A percentile compares a stretch with the other conserved stretches of the same genome.
phyloP scores from a whole-genome alignment of 2,329 filamentous ascomycete genomes.

The Talaromyces pinophilus region DNA sequence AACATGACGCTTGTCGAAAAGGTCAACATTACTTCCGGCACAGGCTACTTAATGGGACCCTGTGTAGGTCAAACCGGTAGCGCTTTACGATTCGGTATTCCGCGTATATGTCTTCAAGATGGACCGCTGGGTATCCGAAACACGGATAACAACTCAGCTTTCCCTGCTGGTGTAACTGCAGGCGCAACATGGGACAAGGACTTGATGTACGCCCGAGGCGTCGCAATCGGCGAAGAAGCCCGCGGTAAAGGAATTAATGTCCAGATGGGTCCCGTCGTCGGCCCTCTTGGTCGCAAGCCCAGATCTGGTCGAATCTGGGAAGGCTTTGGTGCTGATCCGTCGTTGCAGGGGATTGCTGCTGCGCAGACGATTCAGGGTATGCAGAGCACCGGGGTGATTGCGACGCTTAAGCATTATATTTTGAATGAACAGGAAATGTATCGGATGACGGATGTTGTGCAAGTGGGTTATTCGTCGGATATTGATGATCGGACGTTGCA shows the following conservation, averaged over 20 bases:
- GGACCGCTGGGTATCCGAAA: slow-evolving; percentile 69
- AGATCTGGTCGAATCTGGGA: slow-evolving; percentile 76
- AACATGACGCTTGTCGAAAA: slow-evolving; percentile 81
- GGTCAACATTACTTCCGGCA: slow-evolving; percentile 73
- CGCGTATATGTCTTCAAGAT: slow-evolving; percentile 71
- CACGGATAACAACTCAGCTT: slow-evolving; percentile 74
- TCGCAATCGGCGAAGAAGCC: slow-evolving; percentile 69
- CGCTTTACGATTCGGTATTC: slow-evolving; percentile 68
- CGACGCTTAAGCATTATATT: slow-evolving; percentile 60
- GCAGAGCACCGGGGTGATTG: slow-evolving; percentile 59
- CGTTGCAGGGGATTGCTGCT: slow-evolving; percentile 58
- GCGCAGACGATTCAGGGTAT: slow-evolving; percentile 58
- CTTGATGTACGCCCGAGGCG: slow-evolving; percentile 67
- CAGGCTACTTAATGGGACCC: slow-evolving; percentile 64
- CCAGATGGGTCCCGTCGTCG: slow-evolving; percentile 69
- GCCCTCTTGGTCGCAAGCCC: slow-evolving; percentile 70
- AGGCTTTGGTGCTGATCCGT: slow-evolving; percentile 69
- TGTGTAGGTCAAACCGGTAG: slow-evolving; percentile 79
- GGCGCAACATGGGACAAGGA: slow-evolving; percentile 75
- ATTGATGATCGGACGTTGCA: slow-evolving; percentile 54
- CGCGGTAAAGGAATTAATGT: slow-evolving; percentile 73
- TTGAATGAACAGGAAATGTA: slow-evolving; percentile 51
- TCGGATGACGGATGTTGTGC: slow-evolving; percentile 51
- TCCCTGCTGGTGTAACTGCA: slow-evolving; percentile 75
- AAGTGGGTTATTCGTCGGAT: slow-evolving; percentile 49